phyloP scores from a whole-genome alignment of 257 asterid genomes.

The Solanum appendiculatum region DNA sequence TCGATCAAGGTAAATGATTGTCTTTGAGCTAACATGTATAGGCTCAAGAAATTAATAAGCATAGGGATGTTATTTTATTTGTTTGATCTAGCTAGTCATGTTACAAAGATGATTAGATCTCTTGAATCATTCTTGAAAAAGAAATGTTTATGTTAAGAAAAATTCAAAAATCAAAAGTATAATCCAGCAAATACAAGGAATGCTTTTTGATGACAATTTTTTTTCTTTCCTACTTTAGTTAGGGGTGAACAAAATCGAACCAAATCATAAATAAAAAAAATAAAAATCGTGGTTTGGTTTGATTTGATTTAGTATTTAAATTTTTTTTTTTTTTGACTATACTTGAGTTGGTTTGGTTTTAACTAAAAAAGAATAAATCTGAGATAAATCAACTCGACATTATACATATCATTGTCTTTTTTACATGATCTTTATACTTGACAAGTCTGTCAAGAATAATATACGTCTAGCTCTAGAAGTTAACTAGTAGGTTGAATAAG shows the following conservation, averaged over 20 bases:
- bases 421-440: background rate
- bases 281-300: no score
- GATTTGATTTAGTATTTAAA: no score
- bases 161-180: background rate
- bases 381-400: background rate
- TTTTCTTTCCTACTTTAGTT: background rate
- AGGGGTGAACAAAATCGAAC: background rate
- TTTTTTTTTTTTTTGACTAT: no score
- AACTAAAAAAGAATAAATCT: no score
- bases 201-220: background rate
- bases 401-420: background rate
- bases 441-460: background rate
- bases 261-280: no score
- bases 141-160: background rate
- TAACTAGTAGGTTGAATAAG: background rate
- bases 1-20: constrained; percentile 47
- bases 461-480: background rate
- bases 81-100: background rate
- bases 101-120: background rate
- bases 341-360: fast-evolving
- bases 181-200: background rate
- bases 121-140: background rate
- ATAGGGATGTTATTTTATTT: background rate
- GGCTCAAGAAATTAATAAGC: background rate
- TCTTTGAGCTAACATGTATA: background rate